These are phyloP conservation scores for Telfairia occidentalis DNA, from an alignment of 331 rosid species.

Conservation along the genomic window DNA sequence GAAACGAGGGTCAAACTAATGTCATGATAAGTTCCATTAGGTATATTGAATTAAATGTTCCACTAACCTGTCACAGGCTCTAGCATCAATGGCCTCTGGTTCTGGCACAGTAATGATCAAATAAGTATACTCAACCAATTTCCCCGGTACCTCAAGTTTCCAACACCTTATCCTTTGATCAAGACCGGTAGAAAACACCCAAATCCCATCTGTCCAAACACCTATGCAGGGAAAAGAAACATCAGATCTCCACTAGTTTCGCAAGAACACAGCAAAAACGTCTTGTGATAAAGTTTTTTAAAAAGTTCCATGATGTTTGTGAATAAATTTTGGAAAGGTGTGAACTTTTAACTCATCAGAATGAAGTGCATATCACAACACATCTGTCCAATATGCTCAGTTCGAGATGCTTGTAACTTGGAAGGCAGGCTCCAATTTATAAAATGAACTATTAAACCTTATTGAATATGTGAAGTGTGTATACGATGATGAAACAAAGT, in stretches of 20 bases:
- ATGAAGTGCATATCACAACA: background rate
- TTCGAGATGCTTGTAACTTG: background rate
- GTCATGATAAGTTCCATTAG: background rate
- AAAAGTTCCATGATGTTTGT: background rate
- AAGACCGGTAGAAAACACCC: conserved; percentile 95
- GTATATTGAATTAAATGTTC: background rate
- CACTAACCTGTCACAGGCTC: conserved; percentile 57
- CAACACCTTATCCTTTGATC: conserved; percentile 97
- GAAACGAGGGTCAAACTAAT: background rate
- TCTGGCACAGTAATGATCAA: conserved; percentile 78
- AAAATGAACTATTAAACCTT: background rate
- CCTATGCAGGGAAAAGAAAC: conserved; percentile 37
- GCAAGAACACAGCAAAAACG: conserved; percentile 1
- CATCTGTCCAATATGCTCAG: background rate
- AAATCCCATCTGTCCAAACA: conserved; percentile 91
- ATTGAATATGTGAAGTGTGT: background rate
- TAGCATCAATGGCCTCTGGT: conserved; percentile 86
- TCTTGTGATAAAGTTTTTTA: background rate
- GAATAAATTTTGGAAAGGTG: background rate
- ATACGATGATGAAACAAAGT: background rate
- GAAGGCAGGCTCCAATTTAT: background rate
- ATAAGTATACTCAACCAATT: conserved; percentile 47
- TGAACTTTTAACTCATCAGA: background rate
- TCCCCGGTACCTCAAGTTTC: conserved; percentile 34
- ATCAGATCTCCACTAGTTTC: conserved; percentile 11